Evolutionary conservation across 768 basidiomycete genomes (phyloP).

Genomic region (Hygrocybe coccinea): DNA sequence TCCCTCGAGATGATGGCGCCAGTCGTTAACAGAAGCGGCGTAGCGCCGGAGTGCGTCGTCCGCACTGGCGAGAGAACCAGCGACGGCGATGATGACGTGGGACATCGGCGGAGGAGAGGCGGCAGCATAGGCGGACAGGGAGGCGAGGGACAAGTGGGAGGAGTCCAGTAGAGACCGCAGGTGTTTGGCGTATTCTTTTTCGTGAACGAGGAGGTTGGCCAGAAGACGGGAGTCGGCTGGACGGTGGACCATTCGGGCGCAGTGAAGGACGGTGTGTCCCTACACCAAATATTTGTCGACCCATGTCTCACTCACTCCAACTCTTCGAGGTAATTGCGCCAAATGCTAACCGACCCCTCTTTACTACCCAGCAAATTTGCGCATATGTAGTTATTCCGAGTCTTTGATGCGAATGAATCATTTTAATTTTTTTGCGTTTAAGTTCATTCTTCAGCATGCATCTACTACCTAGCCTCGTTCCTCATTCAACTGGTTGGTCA

Average conservation of each 20-base stretch:
- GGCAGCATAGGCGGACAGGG: constrained; percentile 69
- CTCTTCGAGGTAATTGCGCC: too few species aligned
- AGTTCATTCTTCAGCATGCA: too few species aligned
- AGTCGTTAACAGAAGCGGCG: constrained; percentile 54
- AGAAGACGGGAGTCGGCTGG: constrained; percentile 71
- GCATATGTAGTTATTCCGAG: too few species aligned
- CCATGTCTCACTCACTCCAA: too few species aligned
- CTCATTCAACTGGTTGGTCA: background rate
- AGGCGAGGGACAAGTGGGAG: constrained; percentile 57
- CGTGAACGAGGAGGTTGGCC: constrained; percentile 58
- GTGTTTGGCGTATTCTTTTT: constrained; percentile 68
- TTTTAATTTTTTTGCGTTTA: too few species aligned
- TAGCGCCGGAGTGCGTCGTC: constrained; percentile 68
- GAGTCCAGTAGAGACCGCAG: constrained; percentile 52
- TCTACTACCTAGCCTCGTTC: background rate
- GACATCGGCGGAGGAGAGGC: constrained; percentile 55
- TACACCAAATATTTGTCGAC: too few species aligned
- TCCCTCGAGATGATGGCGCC: constrained; percentile 54
- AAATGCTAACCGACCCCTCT: too few species aligned
- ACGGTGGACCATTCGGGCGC: constrained; percentile 65
- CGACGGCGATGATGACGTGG: constrained; percentile 51
- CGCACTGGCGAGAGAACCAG: constrained; percentile 53
- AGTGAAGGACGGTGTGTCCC: too few species aligned
- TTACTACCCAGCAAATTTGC: too few species aligned
- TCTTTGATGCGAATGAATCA: too few species aligned